phyloP scores from a whole-genome alignment of 768 basidiomycete genomes.

The Dacryopinax spathularia region DNA sequence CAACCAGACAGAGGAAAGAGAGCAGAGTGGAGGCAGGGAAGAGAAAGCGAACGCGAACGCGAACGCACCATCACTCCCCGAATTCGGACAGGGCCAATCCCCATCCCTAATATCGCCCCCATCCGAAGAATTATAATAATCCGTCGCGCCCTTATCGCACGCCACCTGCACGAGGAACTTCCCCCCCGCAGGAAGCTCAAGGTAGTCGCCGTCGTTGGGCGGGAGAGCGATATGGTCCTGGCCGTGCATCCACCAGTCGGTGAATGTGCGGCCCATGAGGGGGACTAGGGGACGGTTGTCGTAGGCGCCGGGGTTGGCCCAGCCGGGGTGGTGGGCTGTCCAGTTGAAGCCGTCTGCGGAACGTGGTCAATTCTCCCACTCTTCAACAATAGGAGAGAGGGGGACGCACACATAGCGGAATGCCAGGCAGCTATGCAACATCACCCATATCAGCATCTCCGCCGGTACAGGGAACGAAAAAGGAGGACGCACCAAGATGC shows the following conservation, averaged over 20 bases:
- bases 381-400: not conserved
- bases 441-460: not conserved
- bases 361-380: not conserved
- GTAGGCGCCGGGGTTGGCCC: constrained; percentile 16
- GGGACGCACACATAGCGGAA: not conserved
- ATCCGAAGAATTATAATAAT: constrained; percentile 27
- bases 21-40: too few relatives aligned
- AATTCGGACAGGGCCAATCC: not conserved
- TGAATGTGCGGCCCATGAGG: constrained; percentile 27
- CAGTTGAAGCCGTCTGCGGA: not conserved
- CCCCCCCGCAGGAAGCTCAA: constrained; percentile 46
- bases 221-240: constrained; percentile 46
- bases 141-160: constrained; percentile 47
- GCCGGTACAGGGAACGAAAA: not conserved
- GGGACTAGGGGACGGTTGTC: constrained; percentile 49
- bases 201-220: constrained; percentile 41
- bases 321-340: not conserved
- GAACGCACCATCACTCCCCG: not conserved
- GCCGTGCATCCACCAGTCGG: constrained; percentile 24
- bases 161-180: constrained; percentile 40
- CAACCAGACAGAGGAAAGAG: too few relatives aligned
- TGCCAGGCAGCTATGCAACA: not conserved
- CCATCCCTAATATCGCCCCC: not conserved
- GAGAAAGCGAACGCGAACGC: not conserved
- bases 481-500: not conserved